Evolutionary conservation across 2,329 filamentous ascomycete species (phyloP), one percentile per base, ranked within the genome.

Genomic region (Fusarium falciforme): DNA sequence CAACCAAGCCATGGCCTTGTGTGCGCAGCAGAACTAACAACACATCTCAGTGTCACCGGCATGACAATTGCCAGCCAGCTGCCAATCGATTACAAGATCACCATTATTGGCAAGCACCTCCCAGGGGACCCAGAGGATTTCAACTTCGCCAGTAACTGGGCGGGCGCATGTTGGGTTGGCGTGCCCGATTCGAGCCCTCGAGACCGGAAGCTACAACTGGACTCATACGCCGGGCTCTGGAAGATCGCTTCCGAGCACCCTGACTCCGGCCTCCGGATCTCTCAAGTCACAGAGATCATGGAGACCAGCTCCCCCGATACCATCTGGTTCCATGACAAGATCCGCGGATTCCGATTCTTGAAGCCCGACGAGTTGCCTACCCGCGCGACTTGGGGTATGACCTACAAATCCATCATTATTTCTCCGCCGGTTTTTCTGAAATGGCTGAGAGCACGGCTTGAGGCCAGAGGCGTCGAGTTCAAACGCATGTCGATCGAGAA

Each of bases 311-410:
- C 55, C 1, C 55, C 55, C 7, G 57, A 66, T 14, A 20, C 20
- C 5, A 61, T 66, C 27, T 54, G 49, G 49, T 66, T 42, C 42
- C 27, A 25, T 1, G 14, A 7, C n/a, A 33, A 31, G 11, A 47
- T 67, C 20, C 64, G 47, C 16, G 64, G 52, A 6, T 67, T 67
- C 36, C 49, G 59, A 22, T 67, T 62, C 14, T 33, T 67, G 29
- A 33, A 17, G 10, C 17, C 22, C 2, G 35, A 58, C 9, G 64
- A 63, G 17, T 38, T 67, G 29, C 64, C 64, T 6, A 5, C 33
- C 4, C 29, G 31, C 1, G 59, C 59, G 8, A 62, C 11, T 16
- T 67, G 38, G 16, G 49, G 49, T 1, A 55, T 55, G 49, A 63
- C 29, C 16, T 67, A 67, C n/a, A 64, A 62, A 33, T 57, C 65